phyloP scores from a whole-genome alignment of 2,329 filamentous ascomycete species.

The Myriangium duriaei region DNA sequence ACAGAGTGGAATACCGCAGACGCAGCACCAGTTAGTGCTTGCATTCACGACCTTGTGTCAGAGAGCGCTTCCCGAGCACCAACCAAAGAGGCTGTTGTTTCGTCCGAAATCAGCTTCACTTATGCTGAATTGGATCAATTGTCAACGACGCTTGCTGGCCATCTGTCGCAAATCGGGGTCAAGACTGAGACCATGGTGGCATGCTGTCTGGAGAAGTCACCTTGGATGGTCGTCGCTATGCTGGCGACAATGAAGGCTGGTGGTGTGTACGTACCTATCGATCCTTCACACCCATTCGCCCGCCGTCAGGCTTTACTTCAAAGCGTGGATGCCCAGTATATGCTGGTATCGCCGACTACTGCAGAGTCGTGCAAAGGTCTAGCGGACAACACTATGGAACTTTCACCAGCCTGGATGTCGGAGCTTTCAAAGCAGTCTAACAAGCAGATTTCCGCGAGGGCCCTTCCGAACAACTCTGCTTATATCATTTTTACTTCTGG shows the following conservation, averaged over 20 bases:
- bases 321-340: conserved; percentile 14
- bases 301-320: conserved; percentile 18
- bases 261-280: conserved; percentile 18
- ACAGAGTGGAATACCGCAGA: conserved; percentile 2
- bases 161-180: conserved; percentile 11
- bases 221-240: conserved; percentile 19
- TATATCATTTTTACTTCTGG: not conserved
- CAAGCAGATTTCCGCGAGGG: not conserved
- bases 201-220: conserved; percentile 18
- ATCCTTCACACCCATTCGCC: conserved; percentile 16
- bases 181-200: conserved; percentile 13
- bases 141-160: conserved; percentile 13
- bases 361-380: not conserved
- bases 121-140: conserved; percentile 17
- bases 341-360: conserved; percentile 10
- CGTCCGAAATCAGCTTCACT: conserved; percentile 19
- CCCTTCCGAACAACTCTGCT: not conserved
- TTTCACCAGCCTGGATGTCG: not conserved
- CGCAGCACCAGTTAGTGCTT: conserved; percentile 9
- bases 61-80: conserved; percentile 12
- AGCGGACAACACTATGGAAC: not conserved
- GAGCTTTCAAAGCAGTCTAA: not conserved
- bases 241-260: conserved; percentile 22
- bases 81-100: conserved; percentile 16
- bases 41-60: conserved; percentile 15